Percentiles rank a stretch among this genome's conserved stretches.
Evolutionary conservation across 345 rosid species (phyloP).

Genomic region (Populus simonii): DNA sequence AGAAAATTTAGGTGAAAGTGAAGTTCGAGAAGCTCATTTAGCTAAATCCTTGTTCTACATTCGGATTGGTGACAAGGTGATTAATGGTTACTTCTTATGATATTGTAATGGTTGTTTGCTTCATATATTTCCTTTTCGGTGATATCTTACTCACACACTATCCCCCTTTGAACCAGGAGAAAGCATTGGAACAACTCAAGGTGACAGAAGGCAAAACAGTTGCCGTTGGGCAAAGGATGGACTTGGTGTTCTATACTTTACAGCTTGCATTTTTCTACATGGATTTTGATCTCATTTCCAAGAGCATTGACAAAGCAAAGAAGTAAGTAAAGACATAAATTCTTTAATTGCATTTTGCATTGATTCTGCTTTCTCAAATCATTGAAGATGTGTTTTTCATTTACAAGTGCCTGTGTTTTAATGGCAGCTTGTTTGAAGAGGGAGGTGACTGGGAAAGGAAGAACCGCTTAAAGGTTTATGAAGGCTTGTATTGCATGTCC

Average conservation of each 20-base stretch:
- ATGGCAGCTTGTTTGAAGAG: conserved; percentile 89
- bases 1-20: conserved; percentile 97
- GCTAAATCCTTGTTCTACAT: conserved; percentile 88
- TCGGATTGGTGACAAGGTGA: conserved; percentile 84
- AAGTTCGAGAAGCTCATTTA: conserved; percentile 97
- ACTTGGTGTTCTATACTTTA: conserved; percentile 78
- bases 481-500: conserved; percentile 91
- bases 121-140: conserved; percentile 5
- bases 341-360: neutral
- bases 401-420: conserved; percentile 5
- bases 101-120: conserved; percentile 3
- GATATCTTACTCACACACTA: conserved; percentile 5
- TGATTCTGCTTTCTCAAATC: conserved; percentile 1
- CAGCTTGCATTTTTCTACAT: conserved; percentile 88
- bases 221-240: conserved; percentile 99
- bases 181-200: conserved; percentile 91
- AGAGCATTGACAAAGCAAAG: conserved; percentile 97
- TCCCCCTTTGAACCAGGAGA: conserved; percentile 49
- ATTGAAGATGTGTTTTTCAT: neutral
- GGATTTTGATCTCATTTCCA: conserved; percentile 93
- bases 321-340: conserved; percentile 56
- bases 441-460: conserved; percentile 99
- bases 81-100: neutral
- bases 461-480: conserved; percentile 93
- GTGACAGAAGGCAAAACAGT: conserved; percentile 95